Base-by-base conservation (phyloP, 2,329 filamentous ascomycete genomes). In the Aspergillus bombycis region DNA sequence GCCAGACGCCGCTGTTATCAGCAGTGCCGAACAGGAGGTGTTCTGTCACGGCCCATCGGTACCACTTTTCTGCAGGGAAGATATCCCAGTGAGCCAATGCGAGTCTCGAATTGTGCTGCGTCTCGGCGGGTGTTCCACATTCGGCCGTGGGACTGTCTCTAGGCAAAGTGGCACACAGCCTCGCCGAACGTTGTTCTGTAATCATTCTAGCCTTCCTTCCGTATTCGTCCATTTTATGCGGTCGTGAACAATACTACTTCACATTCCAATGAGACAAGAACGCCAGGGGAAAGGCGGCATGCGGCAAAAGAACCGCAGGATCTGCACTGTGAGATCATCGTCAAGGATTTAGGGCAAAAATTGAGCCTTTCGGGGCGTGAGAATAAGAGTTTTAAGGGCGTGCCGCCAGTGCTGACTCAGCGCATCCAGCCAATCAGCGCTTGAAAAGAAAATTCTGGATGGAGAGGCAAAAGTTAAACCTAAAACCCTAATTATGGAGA, bases 401-500 rank as follows among this genome's bases (percentile, higher is more conserved):
- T 50, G 26, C 46, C 6, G 46, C 46, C 9, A 30, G 46, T 8
- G 46, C 26, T 50, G 46, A 50, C 46, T 50, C 46, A 50, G 26
- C 46, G n/a, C 1, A 0, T 2, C 2, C 9, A 10, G 16, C 46
- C 46, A 50, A 50, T 50, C 6, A 50, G 26, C 9, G 2, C 5
- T 23, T 16, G 12, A 2, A 3, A 23, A n/a, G n/a, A 52, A 32
- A 32, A n/a, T 32, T 52, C 19, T 30, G 3, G 48, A 30, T 34
- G 16, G 48, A 16, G 16, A 16, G n/a, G 52, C 52, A 38, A 55
- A 30, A 55, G 52, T 38, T 38, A 55, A 55, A 38, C 52, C 52
- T 55, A 55, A 55, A 55, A 55, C 52, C 52, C 52, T 55, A 55
- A 38, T 55, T 55, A 55, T 55, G 52, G 52, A 55, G 52, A 55